Conservation (phyloP, 139 green algal species). For the Deuterostichococcus epilithicus region DNA sequence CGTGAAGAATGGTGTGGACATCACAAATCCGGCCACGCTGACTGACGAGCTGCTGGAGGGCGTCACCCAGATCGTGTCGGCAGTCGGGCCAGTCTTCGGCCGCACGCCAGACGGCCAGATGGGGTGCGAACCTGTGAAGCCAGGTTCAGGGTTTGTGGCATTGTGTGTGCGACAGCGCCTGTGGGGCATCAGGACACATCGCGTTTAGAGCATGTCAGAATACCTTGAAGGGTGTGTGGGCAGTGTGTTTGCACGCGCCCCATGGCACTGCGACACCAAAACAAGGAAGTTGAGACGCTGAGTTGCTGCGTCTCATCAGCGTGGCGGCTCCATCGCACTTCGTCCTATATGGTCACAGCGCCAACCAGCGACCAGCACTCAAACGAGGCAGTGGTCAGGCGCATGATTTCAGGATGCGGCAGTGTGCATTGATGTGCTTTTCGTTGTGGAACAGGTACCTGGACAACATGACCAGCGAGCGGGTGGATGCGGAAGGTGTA, state of each 20-base stretch:
- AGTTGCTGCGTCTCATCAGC: no score
- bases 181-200: no score
- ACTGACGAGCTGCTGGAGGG: conserved; percentile 62
- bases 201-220: no score
- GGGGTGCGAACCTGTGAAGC: conserved; percentile 42
- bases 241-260: no score
- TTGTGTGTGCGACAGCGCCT: background rate
- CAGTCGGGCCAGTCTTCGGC: conserved; percentile 62
- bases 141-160: background rate
- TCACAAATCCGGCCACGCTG: conserved; percentile 60
- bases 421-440: no score
- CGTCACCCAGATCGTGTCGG: conserved; percentile 64
- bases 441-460: conserved; percentile 34
- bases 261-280: no score
- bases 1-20: conserved; percentile 59
- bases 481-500: conserved; percentile 65
- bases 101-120: conserved; percentile 56
- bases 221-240: no score
- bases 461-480: conserved; percentile 69
- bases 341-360: background rate
- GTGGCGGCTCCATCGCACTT: no score
- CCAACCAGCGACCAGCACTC: background rate
- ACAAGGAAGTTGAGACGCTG: no score
- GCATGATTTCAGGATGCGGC: no score
- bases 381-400: no score